Evolutionary conservation across 2,329 filamentous ascomycete genomes (phyloP).

Genomic region (Penicillium brevicompactum): DNA sequence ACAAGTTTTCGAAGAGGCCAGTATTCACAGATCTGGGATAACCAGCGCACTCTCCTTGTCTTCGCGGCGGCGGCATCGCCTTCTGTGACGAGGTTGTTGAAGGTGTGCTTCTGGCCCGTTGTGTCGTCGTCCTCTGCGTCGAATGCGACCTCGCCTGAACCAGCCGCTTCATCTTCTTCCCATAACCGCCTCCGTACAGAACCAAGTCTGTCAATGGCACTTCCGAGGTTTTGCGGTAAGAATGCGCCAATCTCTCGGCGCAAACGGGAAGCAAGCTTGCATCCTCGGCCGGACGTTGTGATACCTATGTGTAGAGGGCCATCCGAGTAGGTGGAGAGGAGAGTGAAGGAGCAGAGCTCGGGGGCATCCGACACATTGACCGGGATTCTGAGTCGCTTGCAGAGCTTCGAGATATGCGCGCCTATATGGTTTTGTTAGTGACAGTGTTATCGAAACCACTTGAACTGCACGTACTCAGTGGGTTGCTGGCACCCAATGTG

Average conservation of each 20-base stretch:
- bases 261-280: slow-evolving; percentile 88
- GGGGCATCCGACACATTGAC: slow-evolving; percentile 91
- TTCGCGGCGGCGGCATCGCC: slow-evolving; percentile 73
- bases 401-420: slow-evolving; percentile 71
- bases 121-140: slow-evolving; percentile 53
- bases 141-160: slow-evolving; percentile 46
- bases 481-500: slow-evolving; percentile 59
- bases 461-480: slow-evolving; percentile 48
- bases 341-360: slow-evolving; percentile 81
- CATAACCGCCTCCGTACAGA: slow-evolving; percentile 70
- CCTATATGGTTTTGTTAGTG: slow-evolving; percentile 44
- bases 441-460: slow-evolving; percentile 34
- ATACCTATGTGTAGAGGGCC: slow-evolving; percentile 93
- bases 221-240: slow-evolving; percentile 73
- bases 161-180: slow-evolving; percentile 66
- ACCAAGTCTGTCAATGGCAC: slow-evolving; percentile 76
- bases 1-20: slow-evolving; percentile 88
- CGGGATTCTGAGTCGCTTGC: slow-evolving; percentile 78
- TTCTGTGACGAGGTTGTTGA: slow-evolving; percentile 79
- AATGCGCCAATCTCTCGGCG: slow-evolving; percentile 82
- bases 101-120: slow-evolving; percentile 68
- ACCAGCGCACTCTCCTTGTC: slow-evolving; percentile 84
- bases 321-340: slow-evolving; percentile 86
- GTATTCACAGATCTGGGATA: slow-evolving; percentile 96
- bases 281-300: slow-evolving; percentile 91